phyloP scores from a whole-genome alignment of 495 filamentous ascomycete species.

The Delitschia confertaspora region DNA sequence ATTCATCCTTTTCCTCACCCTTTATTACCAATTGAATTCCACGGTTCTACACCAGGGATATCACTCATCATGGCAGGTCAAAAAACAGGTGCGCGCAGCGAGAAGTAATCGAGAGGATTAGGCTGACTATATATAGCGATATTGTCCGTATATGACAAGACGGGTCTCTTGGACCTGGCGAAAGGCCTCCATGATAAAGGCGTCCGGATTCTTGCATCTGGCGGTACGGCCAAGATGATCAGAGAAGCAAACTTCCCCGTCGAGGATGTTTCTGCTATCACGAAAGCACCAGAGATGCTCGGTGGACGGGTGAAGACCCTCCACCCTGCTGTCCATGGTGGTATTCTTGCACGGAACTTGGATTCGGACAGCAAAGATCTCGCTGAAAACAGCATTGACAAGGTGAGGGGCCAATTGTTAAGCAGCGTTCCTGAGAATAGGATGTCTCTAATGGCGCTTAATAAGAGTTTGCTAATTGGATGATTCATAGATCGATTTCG shows the following conservation, averaged over 20 bases:
- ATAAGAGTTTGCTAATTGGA: background rate
- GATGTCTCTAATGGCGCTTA: background rate
- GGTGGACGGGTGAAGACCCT: slow-evolving; percentile 94
- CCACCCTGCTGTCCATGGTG: slow-evolving; percentile 49
- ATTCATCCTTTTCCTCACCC: background rate
- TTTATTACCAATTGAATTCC: background rate
- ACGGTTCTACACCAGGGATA: background rate
- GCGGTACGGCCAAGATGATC: slow-evolving; percentile 89
- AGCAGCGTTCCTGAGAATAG: background rate
- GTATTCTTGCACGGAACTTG: slow-evolving; percentile 86
- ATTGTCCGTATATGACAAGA: slow-evolving; percentile 97
- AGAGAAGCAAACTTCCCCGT: slow-evolving; percentile 89
- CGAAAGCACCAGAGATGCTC: slow-evolving; percentile 97
- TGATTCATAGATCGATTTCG: slow-evolving; percentile 70
- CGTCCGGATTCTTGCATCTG: slow-evolving; percentile 86
- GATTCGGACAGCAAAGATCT: slow-evolving; percentile 93
- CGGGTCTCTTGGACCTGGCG: slow-evolving; percentile 86
- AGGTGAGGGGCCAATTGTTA: slow-evolving; percentile 31
- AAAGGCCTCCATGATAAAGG: slow-evolving; percentile 87
- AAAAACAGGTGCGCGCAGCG: slow-evolving; percentile 13
- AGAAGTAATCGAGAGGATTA: too few species aligned
- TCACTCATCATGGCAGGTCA: slow-evolving; percentile 18
- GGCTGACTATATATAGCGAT: slow-evolving; percentile 52
- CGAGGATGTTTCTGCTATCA: slow-evolving; percentile 96
- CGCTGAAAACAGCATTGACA: slow-evolving; percentile 90